Evolutionary conservation across 169 alveolate species (phyloP).

Genomic region (Eimeria tenella): DNA sequence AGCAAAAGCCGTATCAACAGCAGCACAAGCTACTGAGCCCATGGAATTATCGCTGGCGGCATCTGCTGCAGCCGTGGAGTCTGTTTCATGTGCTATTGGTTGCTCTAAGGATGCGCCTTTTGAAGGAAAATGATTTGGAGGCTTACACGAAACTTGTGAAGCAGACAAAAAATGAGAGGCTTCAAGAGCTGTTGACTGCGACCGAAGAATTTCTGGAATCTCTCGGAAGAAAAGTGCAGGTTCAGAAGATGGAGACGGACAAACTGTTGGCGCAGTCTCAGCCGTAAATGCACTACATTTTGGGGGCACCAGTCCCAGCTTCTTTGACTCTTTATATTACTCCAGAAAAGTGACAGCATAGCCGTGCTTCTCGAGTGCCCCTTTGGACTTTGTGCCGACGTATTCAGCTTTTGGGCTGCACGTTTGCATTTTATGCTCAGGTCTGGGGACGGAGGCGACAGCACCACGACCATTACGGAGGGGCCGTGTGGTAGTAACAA

Average conservation of each 20-base stretch:
- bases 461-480: not conserved
- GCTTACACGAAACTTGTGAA: constrained; percentile 88
- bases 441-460: not conserved
- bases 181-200: constrained; percentile 91
- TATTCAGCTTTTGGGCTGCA: no score
- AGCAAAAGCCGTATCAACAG: not conserved
- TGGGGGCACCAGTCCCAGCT: constrained; percentile 86
- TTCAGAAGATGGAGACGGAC: constrained; percentile 85
- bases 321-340: constrained; percentile 91
- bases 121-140: constrained; percentile 91
- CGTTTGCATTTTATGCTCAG: no score
- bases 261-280: not conserved
- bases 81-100: not conserved
- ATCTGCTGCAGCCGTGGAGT: constrained; percentile 2
- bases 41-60: not conserved
- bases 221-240: constrained; percentile 92
- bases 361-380: not conserved
- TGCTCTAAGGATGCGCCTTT: constrained; percentile 66
- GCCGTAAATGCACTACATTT: not conserved
- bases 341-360: not conserved
- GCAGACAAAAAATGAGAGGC: constrained; percentile 92
- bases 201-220: constrained; percentile 93
- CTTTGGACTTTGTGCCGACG: not conserved
- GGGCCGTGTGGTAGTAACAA: not conserved
- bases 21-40: not conserved